Evolutionary conservation across 441 rosid genomes (phyloP), one percentile per base, ranked within the genome.

Genomic region (Viola pubescens): DNA sequence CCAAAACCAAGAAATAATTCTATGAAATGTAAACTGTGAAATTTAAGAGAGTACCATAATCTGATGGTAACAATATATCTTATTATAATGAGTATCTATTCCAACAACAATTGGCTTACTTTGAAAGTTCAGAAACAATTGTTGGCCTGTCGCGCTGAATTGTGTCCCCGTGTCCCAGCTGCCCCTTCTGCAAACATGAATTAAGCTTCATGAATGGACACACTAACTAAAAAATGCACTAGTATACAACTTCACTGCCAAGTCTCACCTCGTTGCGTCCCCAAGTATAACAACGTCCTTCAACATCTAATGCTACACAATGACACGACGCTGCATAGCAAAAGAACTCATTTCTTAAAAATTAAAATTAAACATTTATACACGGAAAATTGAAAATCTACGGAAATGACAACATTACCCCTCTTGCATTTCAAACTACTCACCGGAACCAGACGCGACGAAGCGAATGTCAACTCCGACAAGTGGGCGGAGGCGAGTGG

Each of bases 201-300:
- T 8, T 7, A 61, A 71, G 60, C 56, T 57, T 40, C 59, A 44
- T 60, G 10, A 77, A 43, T 68, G 50, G n/a, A 49, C 13, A 61
- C 48, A 13, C 9, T 63, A 53, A 65, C 37, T 4, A 67, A 26
- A 7, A 47, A 40, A 54, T 46, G 49, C n/a, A 26, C n/a, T 6
- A 63, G 48, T 14, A 40, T 54, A 49, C 52, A 42, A 61, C 26
- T 46, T 48, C 14, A 58, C 6, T 65, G 53, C 1, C 2, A 12
- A 69, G 70, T 4, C 38, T 34, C 71, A 75, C 99, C 88, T 94
- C 99, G 67, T 94, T 94, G 38, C 96, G 92, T 40, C 99, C 99
- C 99, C 97, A 94, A 1, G 99, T 94, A 60, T 88, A 88, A 74
- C 97, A 90, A 66, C 95, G 89, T 62, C 99, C 99, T 72, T 83